Percentiles rank a stretch among this genome's conserved stretches.
These are phyloP conservation scores for Microascus cirrosus DNA, from an alignment of 2,329 filamentous ascomycete genomes.

Conservation along the genomic window DNA sequence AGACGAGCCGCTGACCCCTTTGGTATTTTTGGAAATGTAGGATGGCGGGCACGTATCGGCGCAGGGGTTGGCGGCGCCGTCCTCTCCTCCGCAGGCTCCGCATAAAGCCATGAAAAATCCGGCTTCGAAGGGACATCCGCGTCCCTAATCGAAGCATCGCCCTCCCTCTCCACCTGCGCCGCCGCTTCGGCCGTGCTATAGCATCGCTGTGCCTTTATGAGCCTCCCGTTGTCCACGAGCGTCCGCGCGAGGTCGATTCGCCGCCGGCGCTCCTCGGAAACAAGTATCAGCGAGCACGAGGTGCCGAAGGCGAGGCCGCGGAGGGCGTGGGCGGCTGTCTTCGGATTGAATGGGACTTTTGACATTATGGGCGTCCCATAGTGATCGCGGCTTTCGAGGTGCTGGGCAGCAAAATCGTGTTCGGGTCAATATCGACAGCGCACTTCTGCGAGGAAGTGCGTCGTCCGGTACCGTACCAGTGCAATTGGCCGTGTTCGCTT, in stretches of 20 bases:
- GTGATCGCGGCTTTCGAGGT: neutral
- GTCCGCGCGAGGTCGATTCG: constrained; percentile 38
- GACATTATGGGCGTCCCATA: constrained; percentile 3
- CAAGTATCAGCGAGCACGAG: constrained; percentile 41
- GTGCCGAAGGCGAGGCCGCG: constrained; percentile 45
- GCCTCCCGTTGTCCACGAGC: constrained; percentile 35
- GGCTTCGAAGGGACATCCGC: neutral
- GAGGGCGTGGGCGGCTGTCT: constrained; percentile 42
- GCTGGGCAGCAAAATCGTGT: neutral
- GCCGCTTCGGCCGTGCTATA: constrained; percentile 7
- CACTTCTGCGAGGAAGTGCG: neutral
- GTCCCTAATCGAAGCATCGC: neutral
- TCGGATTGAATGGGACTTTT: constrained; percentile 28
- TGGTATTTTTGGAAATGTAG: neutral
- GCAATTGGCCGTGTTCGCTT: neutral
- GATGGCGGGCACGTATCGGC: neutral
- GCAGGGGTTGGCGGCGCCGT: neutral
- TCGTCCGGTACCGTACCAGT: neutral
- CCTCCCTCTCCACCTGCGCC: constrained; percentile 5
- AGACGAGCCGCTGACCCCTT: neutral
- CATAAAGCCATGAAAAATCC: neutral
- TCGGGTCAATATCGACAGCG: neutral
- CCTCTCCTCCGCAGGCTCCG: neutral
- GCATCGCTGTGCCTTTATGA: constrained; percentile 8
- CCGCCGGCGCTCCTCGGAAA: constrained; percentile 45